Base-by-base conservation (phyloP, 108 stramenopile genomes). In the Fragilariopsis cylindrus region DNA sequence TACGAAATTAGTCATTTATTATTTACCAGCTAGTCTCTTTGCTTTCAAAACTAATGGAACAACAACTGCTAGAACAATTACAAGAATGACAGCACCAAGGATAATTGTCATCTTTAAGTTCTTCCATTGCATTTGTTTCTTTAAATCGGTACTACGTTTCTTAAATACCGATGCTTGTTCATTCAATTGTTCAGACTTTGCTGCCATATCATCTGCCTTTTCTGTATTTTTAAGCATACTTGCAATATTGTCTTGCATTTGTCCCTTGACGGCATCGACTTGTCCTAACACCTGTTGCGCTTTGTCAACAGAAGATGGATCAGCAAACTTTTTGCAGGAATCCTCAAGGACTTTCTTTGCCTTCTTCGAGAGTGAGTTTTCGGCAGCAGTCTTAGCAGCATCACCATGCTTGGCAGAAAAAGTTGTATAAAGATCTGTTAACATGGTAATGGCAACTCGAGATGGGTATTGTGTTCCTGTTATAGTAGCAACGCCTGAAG, bases 71-170 rank as follows among this genome's bases (percentile, higher is more conserved):
- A 90, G 68, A 73, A 93, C 74, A 60, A 96, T 85, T 42, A 88
- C 86, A 39, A 91, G 62, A 44, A 93, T 79, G 68, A 96, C 69
- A 40, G 81, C 79, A 3, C 86, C 91, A 30, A 96, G 77, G 58
- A 96, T 76, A 45, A 93, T 57, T 47, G 95, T 96, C 92, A 92
- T 93, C 70, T 96, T 96, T 41, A 93, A 74, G 74, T 93, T 96
- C 88, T 96, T 96, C 82, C 95, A 96, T 75, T 80, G 85, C 95
- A 96, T 96, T 82, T 93, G 92, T 63, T 93, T 93, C 70, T 82
- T 84, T 69, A 96, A 72, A 72, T 90, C 90, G 21, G 83, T 90
- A 72, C 80, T 82, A 70, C 87, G 80, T 78, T 92, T 96, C 85
- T 93, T 91, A 78, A 96, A 96, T 6, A 96, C 95, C 62, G 84